These are phyloP conservation scores for Kodamaea suecica DNA, from an alignment of 1,139 yeast species.

Conservation along the genomic window DNA sequence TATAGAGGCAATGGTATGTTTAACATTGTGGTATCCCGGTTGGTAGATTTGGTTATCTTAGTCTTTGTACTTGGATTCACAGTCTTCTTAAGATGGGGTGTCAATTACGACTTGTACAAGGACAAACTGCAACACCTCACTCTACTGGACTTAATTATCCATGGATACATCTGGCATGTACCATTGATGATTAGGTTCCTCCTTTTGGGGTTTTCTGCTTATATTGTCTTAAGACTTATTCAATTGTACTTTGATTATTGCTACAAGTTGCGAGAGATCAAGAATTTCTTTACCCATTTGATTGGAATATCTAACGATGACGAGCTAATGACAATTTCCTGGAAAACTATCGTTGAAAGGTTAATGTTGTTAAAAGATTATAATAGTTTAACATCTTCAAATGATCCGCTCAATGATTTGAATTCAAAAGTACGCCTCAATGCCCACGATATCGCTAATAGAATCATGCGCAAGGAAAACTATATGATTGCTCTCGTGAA, in stretches of 20 bases:
- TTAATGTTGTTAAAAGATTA: slow-evolving; percentile 73
- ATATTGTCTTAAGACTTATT: slow-evolving; percentile 53
- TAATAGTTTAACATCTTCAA: slow-evolving; percentile 63
- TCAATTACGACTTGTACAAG: slow-evolving; percentile 50
- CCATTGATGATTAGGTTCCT: slow-evolving; percentile 55
- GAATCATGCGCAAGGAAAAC: slow-evolving; percentile 94
- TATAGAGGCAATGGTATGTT: slow-evolving; percentile 81
- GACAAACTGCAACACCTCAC: slow-evolving; percentile 25
- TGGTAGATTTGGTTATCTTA: slow-evolving; percentile 67
- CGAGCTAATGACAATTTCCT: slow-evolving; percentile 88
- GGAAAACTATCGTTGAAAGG: slow-evolving; percentile 85
- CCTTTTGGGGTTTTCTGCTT: slow-evolving; percentile 58
- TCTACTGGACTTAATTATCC: slow-evolving; percentile 49
- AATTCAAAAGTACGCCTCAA: slow-evolving; percentile 73
- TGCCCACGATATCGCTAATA: slow-evolving; percentile 91
- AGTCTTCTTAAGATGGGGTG: slow-evolving; percentile 78
- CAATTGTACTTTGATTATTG: slow-evolving; percentile 55
- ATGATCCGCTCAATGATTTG: slow-evolving; percentile 43
- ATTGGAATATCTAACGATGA: slow-evolving; percentile 65
- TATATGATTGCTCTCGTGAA: slow-evolving; percentile 87
- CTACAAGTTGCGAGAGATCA: slow-evolving; percentile 59
- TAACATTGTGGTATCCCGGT: slow-evolving; percentile 65
- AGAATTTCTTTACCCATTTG: slow-evolving; percentile 62
- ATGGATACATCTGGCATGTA: slow-evolving; percentile 53
- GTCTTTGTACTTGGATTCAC: slow-evolving; percentile 76